phyloP scores from a whole-genome alignment of 352 stramenopile genomes.

The Phytophthora sansomeana region DNA sequence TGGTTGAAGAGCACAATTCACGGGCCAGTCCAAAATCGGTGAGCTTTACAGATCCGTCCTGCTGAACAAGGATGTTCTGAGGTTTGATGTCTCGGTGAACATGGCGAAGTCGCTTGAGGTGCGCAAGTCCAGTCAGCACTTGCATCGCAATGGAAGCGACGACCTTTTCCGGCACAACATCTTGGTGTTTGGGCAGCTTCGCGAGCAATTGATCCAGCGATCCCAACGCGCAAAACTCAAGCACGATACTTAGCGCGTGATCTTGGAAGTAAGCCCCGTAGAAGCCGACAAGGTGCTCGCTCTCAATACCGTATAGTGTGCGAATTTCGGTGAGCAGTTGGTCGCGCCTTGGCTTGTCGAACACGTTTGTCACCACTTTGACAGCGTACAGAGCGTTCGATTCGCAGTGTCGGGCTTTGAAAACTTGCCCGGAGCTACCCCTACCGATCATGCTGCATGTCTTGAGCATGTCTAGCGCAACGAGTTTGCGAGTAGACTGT shows the following conservation, averaged over 20 bases:
- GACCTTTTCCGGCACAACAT: slow-evolving; percentile 56
- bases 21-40: slow-evolving; percentile 81
- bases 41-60: slow-evolving; percentile 80
- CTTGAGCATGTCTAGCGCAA: slow-evolving; percentile 65
- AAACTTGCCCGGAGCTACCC: slow-evolving; percentile 70
- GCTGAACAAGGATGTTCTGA: slow-evolving; percentile 92
- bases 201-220: slow-evolving; percentile 58
- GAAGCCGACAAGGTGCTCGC: slow-evolving; percentile 68
- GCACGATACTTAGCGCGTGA: slow-evolving; percentile 70
- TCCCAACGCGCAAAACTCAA: slow-evolving; percentile 70
- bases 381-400: slow-evolving; percentile 59
- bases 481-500: slow-evolving; percentile 31
- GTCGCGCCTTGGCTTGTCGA: slow-evolving; percentile 79
- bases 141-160: slow-evolving; percentile 69
- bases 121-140: slow-evolving; percentile 61
- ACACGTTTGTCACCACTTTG: slow-evolving; percentile 81
- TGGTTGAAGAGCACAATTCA: slow-evolving; percentile 69
- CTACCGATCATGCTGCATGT: slow-evolving; percentile 61
- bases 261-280: slow-evolving; percentile 82
- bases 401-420: slow-evolving; percentile 55
- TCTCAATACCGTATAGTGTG: slow-evolving; percentile 78
- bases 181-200: slow-evolving; percentile 12
- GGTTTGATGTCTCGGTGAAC: slow-evolving; percentile 96
- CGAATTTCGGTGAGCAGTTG: slow-evolving; percentile 85
- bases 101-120: slow-evolving; percentile 70